These are phyloP conservation scores for Picea sitchensis DNA, from an alignment of 75 land plant genomes.

Conservation along the genomic window DNA sequence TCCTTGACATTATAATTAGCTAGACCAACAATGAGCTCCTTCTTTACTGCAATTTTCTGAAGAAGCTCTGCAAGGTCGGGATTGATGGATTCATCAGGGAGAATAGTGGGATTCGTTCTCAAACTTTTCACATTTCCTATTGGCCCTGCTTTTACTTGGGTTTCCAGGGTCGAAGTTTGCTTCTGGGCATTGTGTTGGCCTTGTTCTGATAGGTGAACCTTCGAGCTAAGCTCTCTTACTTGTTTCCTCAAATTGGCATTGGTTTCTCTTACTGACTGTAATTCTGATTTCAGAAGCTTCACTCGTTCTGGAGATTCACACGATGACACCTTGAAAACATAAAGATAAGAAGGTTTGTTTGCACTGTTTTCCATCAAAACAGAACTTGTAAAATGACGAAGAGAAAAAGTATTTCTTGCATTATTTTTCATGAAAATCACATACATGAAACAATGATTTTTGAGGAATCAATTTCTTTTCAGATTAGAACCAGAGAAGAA, in stretches of 20 bases:
- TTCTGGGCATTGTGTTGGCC: constrained; percentile 50
- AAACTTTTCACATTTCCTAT: constrained; percentile 79
- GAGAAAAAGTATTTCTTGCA: neutral
- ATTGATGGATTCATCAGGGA: constrained; percentile 85
- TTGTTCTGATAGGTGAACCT: constrained; percentile 52
- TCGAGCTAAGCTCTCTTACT: constrained; percentile 39
- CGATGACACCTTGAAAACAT: constrained; percentile 29
- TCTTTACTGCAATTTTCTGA: constrained; percentile 55
- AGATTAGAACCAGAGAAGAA: neutral
- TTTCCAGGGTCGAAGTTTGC: constrained; percentile 37
- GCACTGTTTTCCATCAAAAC: neutral
- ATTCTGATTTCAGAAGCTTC: constrained; percentile 42
- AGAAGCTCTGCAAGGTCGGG: constrained; percentile 76
- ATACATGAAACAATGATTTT: neutral
- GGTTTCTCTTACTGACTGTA: constrained; percentile 30
- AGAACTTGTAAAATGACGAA: neutral
- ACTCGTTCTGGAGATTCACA: constrained; percentile 50
- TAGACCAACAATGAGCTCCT: constrained; percentile 80
- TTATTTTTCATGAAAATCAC: neutral
- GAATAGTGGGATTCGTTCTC: constrained; percentile 76
- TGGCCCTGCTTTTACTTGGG: constrained; percentile 74
- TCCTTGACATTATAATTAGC: constrained; percentile 79
- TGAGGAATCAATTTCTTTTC: neutral
- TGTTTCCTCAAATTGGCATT: constrained; percentile 59
- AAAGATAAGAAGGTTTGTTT: neutral